Evolutionary conservation across 148 eudicot genomes (phyloP).

Genomic region (Mesembryanthemum crystallinum): DNA sequence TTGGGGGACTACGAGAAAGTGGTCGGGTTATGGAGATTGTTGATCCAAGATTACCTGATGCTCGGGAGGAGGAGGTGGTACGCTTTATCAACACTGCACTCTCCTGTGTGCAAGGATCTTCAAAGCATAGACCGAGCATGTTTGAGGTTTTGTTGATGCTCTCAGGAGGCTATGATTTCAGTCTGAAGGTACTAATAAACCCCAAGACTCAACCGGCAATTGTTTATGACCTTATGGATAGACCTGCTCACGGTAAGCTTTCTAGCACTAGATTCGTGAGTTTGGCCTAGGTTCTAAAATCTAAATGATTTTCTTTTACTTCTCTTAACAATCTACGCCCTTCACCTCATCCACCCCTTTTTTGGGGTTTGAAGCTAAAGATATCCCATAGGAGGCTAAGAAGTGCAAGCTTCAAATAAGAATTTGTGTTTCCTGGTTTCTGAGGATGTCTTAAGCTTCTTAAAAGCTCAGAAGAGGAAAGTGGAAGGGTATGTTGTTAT

Average conservation of each 20-base stretch:
- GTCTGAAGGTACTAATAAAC: constrained; percentile 30
- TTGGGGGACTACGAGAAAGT: constrained; percentile 48
- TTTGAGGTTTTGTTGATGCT: constrained; percentile 58
- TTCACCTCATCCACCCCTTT: too few species aligned
- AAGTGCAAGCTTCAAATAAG: too few species aligned
- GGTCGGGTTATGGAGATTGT: constrained; percentile 48
- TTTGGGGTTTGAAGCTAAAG: too few species aligned
- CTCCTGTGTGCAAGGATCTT: constrained; percentile 47
- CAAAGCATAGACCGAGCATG: constrained; percentile 53
- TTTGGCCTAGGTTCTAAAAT: too few species aligned
- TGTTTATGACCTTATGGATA: too few species aligned
- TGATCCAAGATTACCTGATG: constrained; percentile 45
- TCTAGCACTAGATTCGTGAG: neutral
- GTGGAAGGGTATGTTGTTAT: too few species aligned
- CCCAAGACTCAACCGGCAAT: constrained; percentile 6
- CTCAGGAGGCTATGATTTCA: constrained; percentile 37
- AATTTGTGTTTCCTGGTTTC: too few species aligned
- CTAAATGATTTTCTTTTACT: too few species aligned
- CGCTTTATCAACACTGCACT: constrained; percentile 51
- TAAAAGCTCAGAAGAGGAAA: too few species aligned
- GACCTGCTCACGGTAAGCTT: neutral
- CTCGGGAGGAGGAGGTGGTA: constrained; percentile 37
- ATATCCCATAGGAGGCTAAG: too few species aligned
- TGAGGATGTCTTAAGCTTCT: too few species aligned
- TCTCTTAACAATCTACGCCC: too few species aligned